Percentiles rank a stretch among this genome's conserved stretches.
phyloP scores from a whole-genome alignment of 306 rosid species.

The Potentilla sterilis region DNA sequence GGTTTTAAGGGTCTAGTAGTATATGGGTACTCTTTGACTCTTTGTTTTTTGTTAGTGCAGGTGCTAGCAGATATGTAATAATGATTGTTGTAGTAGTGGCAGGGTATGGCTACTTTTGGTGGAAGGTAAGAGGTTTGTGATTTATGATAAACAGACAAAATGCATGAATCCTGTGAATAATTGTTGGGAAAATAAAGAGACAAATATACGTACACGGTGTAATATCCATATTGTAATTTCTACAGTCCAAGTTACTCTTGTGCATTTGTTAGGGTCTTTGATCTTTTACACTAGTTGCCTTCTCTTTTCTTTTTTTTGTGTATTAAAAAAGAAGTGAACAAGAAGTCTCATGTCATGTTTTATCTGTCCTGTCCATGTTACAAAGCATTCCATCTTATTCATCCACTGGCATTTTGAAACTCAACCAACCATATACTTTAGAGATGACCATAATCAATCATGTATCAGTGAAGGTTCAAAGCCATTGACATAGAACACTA shows the following conservation, averaged over 20 bases:
- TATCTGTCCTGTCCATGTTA: not conserved
- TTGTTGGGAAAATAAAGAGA: not conserved
- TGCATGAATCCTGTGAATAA: not conserved
- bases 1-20: not conserved
- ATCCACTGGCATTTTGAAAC: not conserved
- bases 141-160: not conserved
- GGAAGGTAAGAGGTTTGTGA: constrained; percentile 68
- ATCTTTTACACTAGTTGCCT: not conserved
- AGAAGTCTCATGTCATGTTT: not conserved
- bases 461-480: not conserved
- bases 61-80: constrained; percentile 56
- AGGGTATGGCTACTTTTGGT: constrained; percentile 87
- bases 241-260: not conserved
- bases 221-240: not conserved
- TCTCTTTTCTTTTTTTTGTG: not conserved
- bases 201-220: not conserved
- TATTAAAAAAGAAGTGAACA: not conserved
- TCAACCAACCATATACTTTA: not conserved
- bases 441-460: not conserved
- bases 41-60: constrained; percentile 35
- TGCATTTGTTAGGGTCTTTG: not conserved
- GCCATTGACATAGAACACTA: not conserved
- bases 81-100: constrained; percentile 59
- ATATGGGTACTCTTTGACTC: constrained; percentile 25
- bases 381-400: not conserved